Percentiles rank a stretch among this genome's conserved stretches.
Evolutionary conservation across 2,329 filamentous ascomycete genomes (phyloP).

Genomic region (Trichophyton rubrum): DNA sequence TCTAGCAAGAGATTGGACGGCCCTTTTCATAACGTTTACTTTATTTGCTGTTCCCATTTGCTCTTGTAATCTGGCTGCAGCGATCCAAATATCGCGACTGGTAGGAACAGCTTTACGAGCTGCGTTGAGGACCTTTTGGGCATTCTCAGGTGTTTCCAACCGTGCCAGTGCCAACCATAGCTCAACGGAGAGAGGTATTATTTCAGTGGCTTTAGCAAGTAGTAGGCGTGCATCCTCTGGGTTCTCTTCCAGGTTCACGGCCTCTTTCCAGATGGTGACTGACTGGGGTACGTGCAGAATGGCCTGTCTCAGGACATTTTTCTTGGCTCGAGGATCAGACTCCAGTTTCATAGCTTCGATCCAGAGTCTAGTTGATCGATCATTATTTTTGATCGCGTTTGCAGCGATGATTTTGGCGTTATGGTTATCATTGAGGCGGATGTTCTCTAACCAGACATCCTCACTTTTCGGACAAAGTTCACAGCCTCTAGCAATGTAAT

Average conservation of each 20-base stretch:
- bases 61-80: conserved; percentile 75
- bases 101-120: conserved; percentile 88
- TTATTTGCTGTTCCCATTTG: conserved; percentile 73
- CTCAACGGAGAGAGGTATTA: conserved; percentile 87
- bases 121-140: conserved; percentile 88
- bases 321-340: conserved; percentile 68
- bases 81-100: conserved; percentile 93
- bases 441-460: conserved; percentile 92
- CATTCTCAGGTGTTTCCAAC: conserved; percentile 78
- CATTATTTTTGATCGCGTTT: conserved; percentile 83
- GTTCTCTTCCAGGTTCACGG: conserved; percentile 89
- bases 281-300: conserved; percentile 89
- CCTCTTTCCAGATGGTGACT: conserved; percentile 94
- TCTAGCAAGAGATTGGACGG: conserved; percentile 72
- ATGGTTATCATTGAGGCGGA: conserved; percentile 77
- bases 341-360: conserved; percentile 92
- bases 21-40: conserved; percentile 89
- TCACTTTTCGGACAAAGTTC: conserved; percentile 87
- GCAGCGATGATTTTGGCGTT: conserved; percentile 95
- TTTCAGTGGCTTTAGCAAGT: conserved; percentile 86
- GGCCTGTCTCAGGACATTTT: conserved; percentile 81
- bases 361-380: conserved; percentile 79
- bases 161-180: conserved; percentile 89
- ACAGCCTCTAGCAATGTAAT: conserved; percentile 76
- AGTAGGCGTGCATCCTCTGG: conserved; percentile 75